Percentiles rank a stretch among this genome's conserved stretches.
Conservation (phyloP, 495 filamentous ascomycete genomes). For the Penicillium chermesinum region DNA sequence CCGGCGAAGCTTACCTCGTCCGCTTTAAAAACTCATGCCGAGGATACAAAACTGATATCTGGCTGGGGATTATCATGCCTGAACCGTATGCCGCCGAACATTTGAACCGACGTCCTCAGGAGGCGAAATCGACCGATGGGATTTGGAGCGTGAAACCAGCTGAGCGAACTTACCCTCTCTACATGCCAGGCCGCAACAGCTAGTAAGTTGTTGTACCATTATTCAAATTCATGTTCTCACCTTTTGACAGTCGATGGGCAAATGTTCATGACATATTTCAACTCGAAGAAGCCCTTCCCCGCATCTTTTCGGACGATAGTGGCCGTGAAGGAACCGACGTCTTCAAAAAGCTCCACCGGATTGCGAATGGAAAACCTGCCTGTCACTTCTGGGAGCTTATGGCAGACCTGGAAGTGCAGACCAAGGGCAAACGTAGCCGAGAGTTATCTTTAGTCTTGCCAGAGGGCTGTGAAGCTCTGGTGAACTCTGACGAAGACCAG, state of each 20-base stretch:
- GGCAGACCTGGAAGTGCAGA: conserved; percentile 3
- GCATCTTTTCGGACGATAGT: neutral
- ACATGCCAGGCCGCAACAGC: conserved; percentile 16
- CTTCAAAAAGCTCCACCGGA: conserved; percentile 4
- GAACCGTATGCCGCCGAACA: conserved; percentile 1
- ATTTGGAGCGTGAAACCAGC: conserved; percentile 2
- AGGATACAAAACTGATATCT: conserved; percentile 12
- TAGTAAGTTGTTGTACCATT: conserved; percentile 10
- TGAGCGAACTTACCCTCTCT: conserved; percentile 12
- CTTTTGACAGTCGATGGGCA: conserved; percentile 7
- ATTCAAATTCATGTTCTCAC: neutral
- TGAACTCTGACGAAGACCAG: no score
- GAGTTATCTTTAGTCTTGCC: conserved; percentile 3
- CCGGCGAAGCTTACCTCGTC: conserved; percentile 8
- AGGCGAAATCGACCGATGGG: conserved; percentile 3
- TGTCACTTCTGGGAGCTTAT: conserved; percentile 15
- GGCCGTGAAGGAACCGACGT: neutral
- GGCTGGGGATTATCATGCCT: conserved; percentile 10
- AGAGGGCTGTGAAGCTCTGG: no score
- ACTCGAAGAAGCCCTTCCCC: neutral
- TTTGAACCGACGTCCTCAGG: conserved; percentile 3
- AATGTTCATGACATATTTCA: conserved; percentile 7
- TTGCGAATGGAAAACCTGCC: conserved; percentile 1
- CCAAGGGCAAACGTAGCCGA: conserved; percentile 15
- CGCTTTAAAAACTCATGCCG: conserved; percentile 16